A percentile compares a stretch with the other conserved stretches of the same genome.
phyloP scores from a whole-genome alignment of 1,284 basidiomycete genomes.

The Leccinum proliferum region DNA sequence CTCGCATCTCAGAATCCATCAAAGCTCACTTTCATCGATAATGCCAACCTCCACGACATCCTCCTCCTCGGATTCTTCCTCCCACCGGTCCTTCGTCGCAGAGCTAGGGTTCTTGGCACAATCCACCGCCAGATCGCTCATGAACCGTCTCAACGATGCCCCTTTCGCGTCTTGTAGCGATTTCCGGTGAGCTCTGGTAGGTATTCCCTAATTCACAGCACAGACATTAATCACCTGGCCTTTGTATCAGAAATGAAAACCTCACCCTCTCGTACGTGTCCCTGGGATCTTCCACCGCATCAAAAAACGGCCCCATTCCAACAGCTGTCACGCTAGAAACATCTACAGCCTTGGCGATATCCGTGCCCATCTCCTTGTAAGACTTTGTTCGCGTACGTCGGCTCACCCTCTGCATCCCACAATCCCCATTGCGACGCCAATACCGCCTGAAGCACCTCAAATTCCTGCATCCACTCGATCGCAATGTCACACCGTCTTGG shows the following conservation, averaged over 20 bases:
- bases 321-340: conserved; percentile 94
- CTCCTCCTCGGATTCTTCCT: conserved; percentile 57
- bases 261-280: conserved; percentile 83
- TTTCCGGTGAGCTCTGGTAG: conserved; percentile 81
- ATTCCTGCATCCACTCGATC: conserved; percentile 97
- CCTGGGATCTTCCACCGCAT: conserved; percentile 83
- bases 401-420: conserved; percentile 80
- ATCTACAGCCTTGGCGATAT: conserved; percentile 76
- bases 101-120: conserved; percentile 50
- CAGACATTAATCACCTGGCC: conserved; percentile 9
- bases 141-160: conserved; percentile 76
- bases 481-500: conserved; percentile 95
- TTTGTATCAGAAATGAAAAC: conserved; percentile 5
- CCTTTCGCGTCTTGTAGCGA: conserved; percentile 65
- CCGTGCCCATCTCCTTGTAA: conserved; percentile 55
- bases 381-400: conserved; percentile 99
- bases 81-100: conserved; percentile 50
- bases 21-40: conserved; percentile 59
- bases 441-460: conserved; percentile 82
- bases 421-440: conserved; percentile 60
- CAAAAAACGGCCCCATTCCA: conserved; percentile 88
- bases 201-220: conserved; percentile 62
- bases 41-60: conserved; percentile 52
- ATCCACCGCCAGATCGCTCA: conserved; percentile 83
- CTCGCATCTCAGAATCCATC: conserved; percentile 2